phyloP scores from a whole-genome alignment of 163 green algal species.

The Dunaliella salina region DNA sequence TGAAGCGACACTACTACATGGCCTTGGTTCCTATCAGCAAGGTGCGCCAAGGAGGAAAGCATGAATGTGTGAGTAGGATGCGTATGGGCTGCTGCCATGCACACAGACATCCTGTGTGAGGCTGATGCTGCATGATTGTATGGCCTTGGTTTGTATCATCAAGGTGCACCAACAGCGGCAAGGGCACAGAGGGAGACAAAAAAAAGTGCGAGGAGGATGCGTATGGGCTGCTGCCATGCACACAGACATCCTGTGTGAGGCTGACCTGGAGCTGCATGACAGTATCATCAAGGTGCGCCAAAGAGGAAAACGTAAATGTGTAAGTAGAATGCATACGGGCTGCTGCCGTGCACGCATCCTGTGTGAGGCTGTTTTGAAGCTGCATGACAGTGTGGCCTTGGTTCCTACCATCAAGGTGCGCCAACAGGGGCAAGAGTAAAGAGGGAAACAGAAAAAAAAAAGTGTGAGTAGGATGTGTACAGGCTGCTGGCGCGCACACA shows the following conservation, averaged over 20 bases:
- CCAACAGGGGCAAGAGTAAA: neutral
- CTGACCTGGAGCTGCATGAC: slow-evolving; percentile 95
- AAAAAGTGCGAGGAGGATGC: slow-evolving; percentile 31
- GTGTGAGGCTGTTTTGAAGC: slow-evolving; percentile 91
- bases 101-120: slow-evolving; percentile 88
- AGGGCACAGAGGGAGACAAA: too few relatives aligned
- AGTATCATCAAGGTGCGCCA: slow-evolving; percentile 77
- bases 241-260: slow-evolving; percentile 88
- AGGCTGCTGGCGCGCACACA: slow-evolving; percentile 59
- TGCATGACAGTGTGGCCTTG: slow-evolving; percentile 97
- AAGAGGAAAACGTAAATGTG: neutral
- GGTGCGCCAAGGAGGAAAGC: slow-evolving; percentile 15
- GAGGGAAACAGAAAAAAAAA: neutral
- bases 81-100: slow-evolving; percentile 89
- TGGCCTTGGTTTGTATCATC: slow-evolving; percentile 93
- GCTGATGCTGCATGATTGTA: slow-evolving; percentile 95
- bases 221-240: slow-evolving; percentile 88
- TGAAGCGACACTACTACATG: slow-evolving; percentile 98
- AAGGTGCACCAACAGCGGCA: slow-evolving; percentile 44
- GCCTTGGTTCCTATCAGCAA: slow-evolving; percentile 90
- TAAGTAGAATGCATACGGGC: neutral
- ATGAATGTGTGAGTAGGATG: slow-evolving; percentile 16
- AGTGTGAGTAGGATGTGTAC: neutral
- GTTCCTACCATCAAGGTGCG: slow-evolving; percentile 82
- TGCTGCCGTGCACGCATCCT: slow-evolving; percentile 78